Conservation (phyloP, 768 basidiomycete genomes). For the Russula virescens region DNA sequence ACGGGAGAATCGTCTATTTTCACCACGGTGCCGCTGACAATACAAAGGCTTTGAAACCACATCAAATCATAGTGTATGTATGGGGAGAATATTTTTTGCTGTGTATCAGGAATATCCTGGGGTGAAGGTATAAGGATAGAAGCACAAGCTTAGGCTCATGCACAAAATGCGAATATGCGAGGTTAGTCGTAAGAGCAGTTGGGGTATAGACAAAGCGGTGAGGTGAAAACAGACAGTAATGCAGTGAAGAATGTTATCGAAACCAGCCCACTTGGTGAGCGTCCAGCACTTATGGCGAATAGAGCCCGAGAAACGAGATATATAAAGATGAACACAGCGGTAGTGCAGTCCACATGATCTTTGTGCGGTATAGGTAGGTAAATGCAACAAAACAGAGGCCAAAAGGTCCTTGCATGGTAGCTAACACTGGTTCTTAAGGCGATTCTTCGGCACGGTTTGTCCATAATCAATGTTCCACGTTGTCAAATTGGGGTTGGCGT, state of each 20-base stretch:
- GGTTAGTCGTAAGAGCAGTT: neutral
- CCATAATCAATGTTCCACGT: conserved; percentile 43
- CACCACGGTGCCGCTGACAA: neutral
- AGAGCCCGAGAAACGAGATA: neutral
- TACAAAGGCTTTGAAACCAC: conserved; percentile 2
- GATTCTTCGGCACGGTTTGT: conserved; percentile 48
- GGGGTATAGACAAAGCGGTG: conserved; percentile 13
- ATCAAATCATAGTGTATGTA: conserved; percentile 5
- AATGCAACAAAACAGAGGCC: neutral
- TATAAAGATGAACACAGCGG: neutral
- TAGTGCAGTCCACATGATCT: neutral
- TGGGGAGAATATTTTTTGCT: neutral
- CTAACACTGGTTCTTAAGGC: conserved; percentile 40
- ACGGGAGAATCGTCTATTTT: neutral
- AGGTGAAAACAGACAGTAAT: neutral
- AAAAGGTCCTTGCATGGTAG: neutral
- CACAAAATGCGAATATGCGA: conserved; percentile 1
- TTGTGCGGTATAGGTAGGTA: neutral
- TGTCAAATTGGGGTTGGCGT: conserved; percentile 57
- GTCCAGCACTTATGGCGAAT: conserved; percentile 1
- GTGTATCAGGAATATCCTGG: conserved; percentile 1
- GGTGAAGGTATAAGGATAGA: conserved; percentile 13
- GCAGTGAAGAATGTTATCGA: neutral
- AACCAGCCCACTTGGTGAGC: neutral
- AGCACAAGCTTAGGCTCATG: conserved; percentile 1